Conservation (phyloP, 345 rosid species). For the Brassica rapa region DNA sequence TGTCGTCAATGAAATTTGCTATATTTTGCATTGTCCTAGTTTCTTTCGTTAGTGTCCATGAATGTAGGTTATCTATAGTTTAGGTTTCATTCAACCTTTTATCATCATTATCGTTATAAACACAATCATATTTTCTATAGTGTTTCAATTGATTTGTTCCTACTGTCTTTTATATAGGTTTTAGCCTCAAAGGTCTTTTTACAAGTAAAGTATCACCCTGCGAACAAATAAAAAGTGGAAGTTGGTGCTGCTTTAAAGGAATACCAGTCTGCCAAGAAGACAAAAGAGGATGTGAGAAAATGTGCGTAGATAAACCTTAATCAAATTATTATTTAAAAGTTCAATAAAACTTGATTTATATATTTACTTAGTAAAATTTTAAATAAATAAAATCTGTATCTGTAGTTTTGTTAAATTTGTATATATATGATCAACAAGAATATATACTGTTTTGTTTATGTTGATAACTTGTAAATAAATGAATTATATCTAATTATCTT, state of each 20-base stretch:
- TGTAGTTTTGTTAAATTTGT: not conserved
- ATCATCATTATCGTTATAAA: no score
- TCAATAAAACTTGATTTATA: no score
- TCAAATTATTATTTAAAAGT: not conserved
- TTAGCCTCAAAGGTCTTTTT: not conserved
- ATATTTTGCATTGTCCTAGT: not conserved
- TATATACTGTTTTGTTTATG: not conserved
- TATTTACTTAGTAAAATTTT: no score
- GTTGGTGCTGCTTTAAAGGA: not conserved
- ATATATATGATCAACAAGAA: not conserved
- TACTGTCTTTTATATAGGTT: not conserved
- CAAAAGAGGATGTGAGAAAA: not conserved
- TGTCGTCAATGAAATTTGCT: not conserved
- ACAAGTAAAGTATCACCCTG: not conserved
- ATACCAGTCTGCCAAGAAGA: not conserved
- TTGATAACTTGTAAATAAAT: not conserved
- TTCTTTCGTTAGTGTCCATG: not conserved
- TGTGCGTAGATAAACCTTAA: not conserved
- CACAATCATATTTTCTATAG: no score
- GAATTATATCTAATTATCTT: no score
- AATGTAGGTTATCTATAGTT: not conserved
- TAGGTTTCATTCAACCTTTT: not conserved
- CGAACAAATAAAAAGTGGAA: not conserved
- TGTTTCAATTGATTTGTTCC: not conserved
- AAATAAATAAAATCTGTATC: no score